phyloP scores from a whole-genome alignment of 2,329 filamentous ascomycete species.

The Fusarium albidum region DNA sequence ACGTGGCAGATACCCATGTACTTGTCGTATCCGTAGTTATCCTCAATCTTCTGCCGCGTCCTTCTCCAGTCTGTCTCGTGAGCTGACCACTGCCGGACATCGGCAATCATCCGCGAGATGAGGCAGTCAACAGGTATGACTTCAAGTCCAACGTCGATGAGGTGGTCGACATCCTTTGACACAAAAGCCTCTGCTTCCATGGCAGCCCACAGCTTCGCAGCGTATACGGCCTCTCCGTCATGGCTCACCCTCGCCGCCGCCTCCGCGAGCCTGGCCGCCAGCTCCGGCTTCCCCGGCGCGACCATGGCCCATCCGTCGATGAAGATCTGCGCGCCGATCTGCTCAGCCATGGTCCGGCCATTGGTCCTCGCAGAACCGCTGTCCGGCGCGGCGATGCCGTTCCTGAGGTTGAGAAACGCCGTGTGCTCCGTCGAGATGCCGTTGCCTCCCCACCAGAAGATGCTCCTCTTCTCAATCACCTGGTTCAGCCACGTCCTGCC shows the following conservation, averaged over 20 bases:
- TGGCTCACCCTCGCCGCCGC: conserved; percentile 48
- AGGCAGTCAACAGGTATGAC: conserved; percentile 41
- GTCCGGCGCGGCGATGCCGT: conserved; percentile 4
- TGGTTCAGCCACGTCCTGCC: conserved; percentile 18
- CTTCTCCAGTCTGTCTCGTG: conserved; percentile 43
- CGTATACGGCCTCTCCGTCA: conserved; percentile 48
- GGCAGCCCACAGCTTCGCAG: conserved; percentile 49
- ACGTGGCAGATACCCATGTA: conserved; percentile 28
- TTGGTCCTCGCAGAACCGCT: conserved; percentile 7
- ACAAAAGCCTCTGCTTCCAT: conserved; percentile 50
- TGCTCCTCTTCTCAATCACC: conserved; percentile 5
- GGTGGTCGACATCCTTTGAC: conserved; percentile 42
- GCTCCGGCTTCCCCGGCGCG: conserved; percentile 40
- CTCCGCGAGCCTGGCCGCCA: conserved; percentile 44
- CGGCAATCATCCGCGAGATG: conserved; percentile 38
- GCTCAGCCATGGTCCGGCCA: conserved; percentile 3
- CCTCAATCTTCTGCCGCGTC: conserved; percentile 47
- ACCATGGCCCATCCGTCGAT: conserved; percentile 49
- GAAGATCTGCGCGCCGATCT: conserved; percentile 47
- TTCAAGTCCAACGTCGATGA: conserved; percentile 43
- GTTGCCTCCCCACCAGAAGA: conserved; percentile 14
- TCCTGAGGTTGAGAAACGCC: conserved; percentile 11
- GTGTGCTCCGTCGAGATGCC: conserved; percentile 16
- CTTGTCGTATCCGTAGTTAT: conserved; percentile 42
- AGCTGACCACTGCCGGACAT: conserved; percentile 40